phyloP scores from a whole-genome alignment of 2,329 filamentous ascomycete species.

The Cytospora leucostoma region DNA sequence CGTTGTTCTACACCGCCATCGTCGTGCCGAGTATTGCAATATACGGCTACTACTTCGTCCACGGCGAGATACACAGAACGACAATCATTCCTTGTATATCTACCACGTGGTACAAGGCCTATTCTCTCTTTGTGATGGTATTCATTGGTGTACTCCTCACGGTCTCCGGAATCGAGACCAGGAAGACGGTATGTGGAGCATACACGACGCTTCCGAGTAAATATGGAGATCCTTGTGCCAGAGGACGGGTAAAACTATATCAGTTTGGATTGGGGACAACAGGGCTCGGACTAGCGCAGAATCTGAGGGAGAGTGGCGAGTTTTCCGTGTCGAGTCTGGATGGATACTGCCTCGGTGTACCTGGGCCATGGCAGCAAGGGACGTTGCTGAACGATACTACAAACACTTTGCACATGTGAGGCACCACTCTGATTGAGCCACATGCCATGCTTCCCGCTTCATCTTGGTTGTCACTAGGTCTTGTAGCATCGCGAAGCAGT shows the following conservation, averaged over 20 bases:
- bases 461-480: no score
- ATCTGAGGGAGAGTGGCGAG: neutral
- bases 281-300: neutral
- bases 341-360: neutral
- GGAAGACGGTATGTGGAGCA: constrained; percentile 3
- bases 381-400: neutral
- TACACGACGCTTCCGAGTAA: neutral
- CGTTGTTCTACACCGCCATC: constrained; percentile 1
- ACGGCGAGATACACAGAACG: neutral
- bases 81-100: constrained; percentile 11
- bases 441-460: no score
- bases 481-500: no score
- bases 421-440: neutral
- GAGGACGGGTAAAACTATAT: neutral
- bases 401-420: neutral
- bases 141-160: neutral
- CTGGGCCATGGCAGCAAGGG: neutral
- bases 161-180: neutral
- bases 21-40: neutral
- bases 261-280: neutral
- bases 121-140: neutral
- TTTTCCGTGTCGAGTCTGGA: neutral
- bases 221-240: neutral
- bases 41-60: constrained; percentile 5
- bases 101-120: constrained; percentile 5